Base-by-base conservation (phyloP, 345 rosid species). In the Dovyalis caffra region DNA sequence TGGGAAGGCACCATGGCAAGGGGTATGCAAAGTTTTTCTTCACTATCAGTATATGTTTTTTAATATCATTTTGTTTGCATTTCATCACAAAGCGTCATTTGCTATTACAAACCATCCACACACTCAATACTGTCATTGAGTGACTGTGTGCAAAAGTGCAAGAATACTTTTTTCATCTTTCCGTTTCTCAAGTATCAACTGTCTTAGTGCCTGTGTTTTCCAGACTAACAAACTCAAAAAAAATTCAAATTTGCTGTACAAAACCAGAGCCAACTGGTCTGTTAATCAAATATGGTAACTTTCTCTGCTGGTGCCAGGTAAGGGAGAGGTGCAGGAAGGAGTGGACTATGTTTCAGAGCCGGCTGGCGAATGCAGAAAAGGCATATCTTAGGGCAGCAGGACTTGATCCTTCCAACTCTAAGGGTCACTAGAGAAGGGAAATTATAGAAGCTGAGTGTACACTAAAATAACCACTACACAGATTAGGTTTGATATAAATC, bases 1-100 rank as follows among this genome's bases (percentile, higher is more conserved):
- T 38, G 99, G 97, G 56, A 91, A 88, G 85, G 84, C 91, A 28
- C 88, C 97, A 62, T 93, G 99, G 98, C 86, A 88, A 86, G 98
- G 93, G 93, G 98, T 95, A 91, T 66, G 88, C 57, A 21, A 61
- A 37, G 28, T 31, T 47, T 32, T 35, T 49, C 32, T 23, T 71
- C 25, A 0, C 21, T 45, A 26, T 32, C 35, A 26, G 9, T 66
- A 12, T 12, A 31, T 2, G 12, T 31, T 1, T 26, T 43, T 6
- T 64, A 1, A 15, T 5, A 18, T 34, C 23, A 28, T 35, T 71
- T 37, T 35, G 35, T 35, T 60, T 28, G 43, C 49, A 37, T 9
- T 25, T 49, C 20, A 47, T 18, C 56, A 18, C 18, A 18, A 21
- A 18, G 56, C 8, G 20, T 18, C n/a, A 8, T n/a, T 1, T 18